Percentiles rank a stretch among this genome's conserved stretches.
Conservation (phyloP, 306 rosid genomes). For the Cyamopsis tetragonoloba region DNA sequence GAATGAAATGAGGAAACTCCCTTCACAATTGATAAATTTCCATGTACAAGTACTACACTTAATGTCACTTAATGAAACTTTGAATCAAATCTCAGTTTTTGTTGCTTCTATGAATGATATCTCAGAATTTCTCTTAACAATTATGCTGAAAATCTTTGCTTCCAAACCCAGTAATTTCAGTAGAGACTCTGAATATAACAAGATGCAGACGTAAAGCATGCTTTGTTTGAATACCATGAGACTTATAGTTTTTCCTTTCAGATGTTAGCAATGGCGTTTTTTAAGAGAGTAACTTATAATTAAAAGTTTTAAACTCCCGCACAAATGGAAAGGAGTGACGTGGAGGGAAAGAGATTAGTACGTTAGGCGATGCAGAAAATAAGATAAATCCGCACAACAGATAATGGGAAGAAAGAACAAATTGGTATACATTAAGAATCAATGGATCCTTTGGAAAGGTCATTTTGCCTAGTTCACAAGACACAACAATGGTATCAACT, state of each 20-base stretch:
- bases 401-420: constrained; percentile 3
- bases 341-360: neutral
- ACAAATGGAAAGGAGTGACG: neutral
- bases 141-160: too few relatives aligned
- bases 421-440: constrained; percentile 11
- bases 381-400: neutral
- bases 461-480: constrained; percentile 13
- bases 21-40: neutral
- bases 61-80: too few relatives aligned
- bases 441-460: constrained; percentile 9
- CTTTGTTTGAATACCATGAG: neutral
- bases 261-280: neutral
- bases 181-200: too few relatives aligned
- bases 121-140: neutral
- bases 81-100: neutral
- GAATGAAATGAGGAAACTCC: neutral
- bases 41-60: neutral
- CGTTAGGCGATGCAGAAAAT: constrained; percentile 1
- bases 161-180: too few relatives aligned
- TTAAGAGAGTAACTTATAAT: neutral
- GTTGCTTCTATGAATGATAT: neutral
- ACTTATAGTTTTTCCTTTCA: neutral
- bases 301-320: neutral
- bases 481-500: constrained; percentile 16
- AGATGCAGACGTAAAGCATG: neutral